A percentile compares a stretch with the other conserved stretches of the same genome.
These are phyloP conservation scores for Ogataea dorogensis DNA, from an alignment of 805 yeast species.

Conservation along the genomic window DNA sequence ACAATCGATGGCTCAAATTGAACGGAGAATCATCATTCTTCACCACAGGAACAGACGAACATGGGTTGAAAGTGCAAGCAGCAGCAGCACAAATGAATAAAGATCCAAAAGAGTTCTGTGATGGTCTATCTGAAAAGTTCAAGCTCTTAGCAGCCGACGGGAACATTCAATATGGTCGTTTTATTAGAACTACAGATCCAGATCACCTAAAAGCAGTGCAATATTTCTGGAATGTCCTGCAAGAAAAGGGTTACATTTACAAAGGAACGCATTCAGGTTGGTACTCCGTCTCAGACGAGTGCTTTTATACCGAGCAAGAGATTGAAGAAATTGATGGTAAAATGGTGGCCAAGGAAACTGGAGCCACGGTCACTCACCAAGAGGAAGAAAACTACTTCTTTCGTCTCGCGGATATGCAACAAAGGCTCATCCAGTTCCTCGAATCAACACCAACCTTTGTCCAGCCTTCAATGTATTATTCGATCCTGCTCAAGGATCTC, in stretches of 20 bases:
- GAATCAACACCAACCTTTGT: constrained; percentile 56
- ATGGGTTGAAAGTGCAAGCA: constrained; percentile 88
- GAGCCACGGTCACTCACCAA: constrained; percentile 70
- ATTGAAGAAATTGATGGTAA: constrained; percentile 41
- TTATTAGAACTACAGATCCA: constrained; percentile 84
- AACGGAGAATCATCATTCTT: constrained; percentile 46
- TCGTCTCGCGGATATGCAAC: constrained; percentile 60
- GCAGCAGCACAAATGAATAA: constrained; percentile 60
- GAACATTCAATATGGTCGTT: constrained; percentile 63
- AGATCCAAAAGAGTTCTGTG: constrained; percentile 72
- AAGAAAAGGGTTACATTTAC: constrained; percentile 64
- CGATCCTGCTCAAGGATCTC: constrained; percentile 58
- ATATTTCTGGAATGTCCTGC: constrained; percentile 65
- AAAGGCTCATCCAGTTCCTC: constrained; percentile 48
- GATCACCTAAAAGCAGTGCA: constrained; percentile 72
- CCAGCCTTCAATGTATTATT: constrained; percentile 58
- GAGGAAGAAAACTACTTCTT: constrained; percentile 88
- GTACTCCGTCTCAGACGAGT: constrained; percentile 93
- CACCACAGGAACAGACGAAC: constrained; percentile 96
- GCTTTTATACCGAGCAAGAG: constrained; percentile 85
- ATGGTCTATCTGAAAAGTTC: constrained; percentile 63
- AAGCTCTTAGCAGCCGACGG: constrained; percentile 57
- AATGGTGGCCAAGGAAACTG: constrained; percentile 61
- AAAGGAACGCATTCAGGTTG: constrained; percentile 88
- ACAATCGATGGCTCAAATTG: constrained; percentile 67